Evolutionary conservation across 441 rosid genomes (phyloP), one percentile per base, ranked within the genome.

Genomic region (Croton setiger): DNA sequence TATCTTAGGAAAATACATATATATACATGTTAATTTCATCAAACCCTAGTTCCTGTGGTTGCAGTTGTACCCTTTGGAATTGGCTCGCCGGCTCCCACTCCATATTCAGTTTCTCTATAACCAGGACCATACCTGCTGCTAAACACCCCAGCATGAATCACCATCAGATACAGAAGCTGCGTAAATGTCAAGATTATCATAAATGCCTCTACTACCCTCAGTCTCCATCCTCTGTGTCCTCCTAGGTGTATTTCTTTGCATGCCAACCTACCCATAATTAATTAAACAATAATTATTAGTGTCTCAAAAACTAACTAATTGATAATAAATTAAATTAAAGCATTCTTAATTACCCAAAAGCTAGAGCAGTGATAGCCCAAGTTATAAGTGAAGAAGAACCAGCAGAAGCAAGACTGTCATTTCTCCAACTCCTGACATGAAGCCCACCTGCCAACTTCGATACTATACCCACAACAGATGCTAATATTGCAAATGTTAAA

Each of bases 181-280:
- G 93, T 90, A 58, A 92, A 83, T 14, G 93, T 67, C 70, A 92
- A 67, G 1, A 90, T 87, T 51, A 92, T 92, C 0, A 84, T 72
- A 62, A 90, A 87, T 3, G 95, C 98, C 71, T 92, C 96, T 0
- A 87, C 55, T 3, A 86, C 72, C 68, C 69, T 83, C 59, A 92
- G 74, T 37, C 97, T 86, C 97, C 97, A 88, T 9, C 93, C 93
- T 57, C 97, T 83, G 79, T 87, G 70, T 33, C 96, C 93, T 84
- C 98, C 97, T 20, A 92, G 18, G 85, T 78, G 43, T 75, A 88
- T 92, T 72, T 90, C 81, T 73, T 90, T 90, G 81, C 92, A 90
- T 18, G 98, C 92, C 82, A 92, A 72, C 76, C 93, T 86, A 82
- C n/a, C 43, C 41, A 62, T 27, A 55, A 13, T 27, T 27, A 27